A percentile compares a stretch with the other conserved stretches of the same genome.
Evolutionary conservation across 768 basidiomycete species (phyloP).

Genomic region (Mycena filopes): DNA sequence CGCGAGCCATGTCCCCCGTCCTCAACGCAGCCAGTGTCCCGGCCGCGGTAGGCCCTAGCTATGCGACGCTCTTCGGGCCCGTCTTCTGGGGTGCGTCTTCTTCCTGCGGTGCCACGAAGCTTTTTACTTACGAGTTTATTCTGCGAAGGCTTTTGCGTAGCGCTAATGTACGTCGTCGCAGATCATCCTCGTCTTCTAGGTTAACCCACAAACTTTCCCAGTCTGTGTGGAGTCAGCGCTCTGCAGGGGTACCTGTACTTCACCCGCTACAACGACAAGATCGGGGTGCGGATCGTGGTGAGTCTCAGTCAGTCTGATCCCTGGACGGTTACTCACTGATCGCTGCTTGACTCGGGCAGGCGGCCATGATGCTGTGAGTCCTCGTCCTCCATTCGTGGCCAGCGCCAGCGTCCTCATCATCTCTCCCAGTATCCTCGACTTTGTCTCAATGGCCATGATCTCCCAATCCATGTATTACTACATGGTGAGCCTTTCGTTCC

Average conservation of each 20-base stretch:
- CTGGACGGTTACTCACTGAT: not conserved
- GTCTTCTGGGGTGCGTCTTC: conserved; percentile 28
- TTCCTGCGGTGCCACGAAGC: not conserved
- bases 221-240: conserved; percentile 26
- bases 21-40: not conserved
- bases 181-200: not conserved
- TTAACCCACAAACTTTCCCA: not conserved
- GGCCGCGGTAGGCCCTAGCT: not conserved
- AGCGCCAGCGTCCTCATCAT: not conserved
- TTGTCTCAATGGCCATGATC: conserved; percentile 51
- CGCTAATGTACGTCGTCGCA: conserved; percentile 17
- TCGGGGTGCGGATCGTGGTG: conserved; percentile 21
- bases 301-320: not conserved
- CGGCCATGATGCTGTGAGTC: conserved; percentile 26
- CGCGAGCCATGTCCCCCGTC: conserved; percentile 20
- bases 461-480: conserved; percentile 59
- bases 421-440: conserved; percentile 43
- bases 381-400: not conserved
- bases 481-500: conserved; percentile 40
- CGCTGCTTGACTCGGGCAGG: not conserved
- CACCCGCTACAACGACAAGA: conserved; percentile 31
- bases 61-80: conserved; percentile 27
- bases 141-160: conserved; percentile 24
- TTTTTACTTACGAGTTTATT: not conserved
- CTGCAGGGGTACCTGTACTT: conserved; percentile 32